Conservation (phyloP, 139 green algal genomes). For the Chlorella ohadii region DNA sequence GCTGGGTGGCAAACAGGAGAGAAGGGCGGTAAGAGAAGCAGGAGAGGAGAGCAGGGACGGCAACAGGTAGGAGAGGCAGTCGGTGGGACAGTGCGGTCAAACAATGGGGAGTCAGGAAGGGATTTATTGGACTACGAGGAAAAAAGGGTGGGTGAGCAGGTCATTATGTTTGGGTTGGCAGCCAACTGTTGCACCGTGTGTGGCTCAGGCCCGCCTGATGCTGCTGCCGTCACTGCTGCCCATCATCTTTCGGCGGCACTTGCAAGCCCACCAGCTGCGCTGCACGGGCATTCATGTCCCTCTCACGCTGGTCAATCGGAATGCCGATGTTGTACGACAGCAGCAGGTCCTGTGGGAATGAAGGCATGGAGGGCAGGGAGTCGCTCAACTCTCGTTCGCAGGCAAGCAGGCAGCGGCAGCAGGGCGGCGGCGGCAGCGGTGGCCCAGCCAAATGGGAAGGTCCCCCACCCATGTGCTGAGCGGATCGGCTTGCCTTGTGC, state of each 20-base stretch:
- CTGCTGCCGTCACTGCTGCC: not conserved
- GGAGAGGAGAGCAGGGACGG: too few species aligned
- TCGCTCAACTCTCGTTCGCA: not conserved
- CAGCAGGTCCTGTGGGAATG: constrained; percentile 55
- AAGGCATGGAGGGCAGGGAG: too few species aligned
- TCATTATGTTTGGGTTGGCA: too few species aligned
- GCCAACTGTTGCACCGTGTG: too few species aligned
- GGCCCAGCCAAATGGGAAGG: not conserved
- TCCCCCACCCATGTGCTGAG: not conserved
- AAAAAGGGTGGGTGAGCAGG: too few species aligned
- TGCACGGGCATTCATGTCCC: constrained; percentile 42
- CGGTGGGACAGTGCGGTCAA: too few species aligned
- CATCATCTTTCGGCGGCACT: constrained; percentile 30
- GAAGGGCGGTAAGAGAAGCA: too few species aligned
- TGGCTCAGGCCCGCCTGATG: too few species aligned
- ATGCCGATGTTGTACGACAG: constrained; percentile 71
- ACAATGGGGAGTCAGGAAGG: too few species aligned
- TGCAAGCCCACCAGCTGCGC: constrained; percentile 51
- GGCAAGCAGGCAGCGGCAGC: not conserved
- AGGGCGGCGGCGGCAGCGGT: not conserved
- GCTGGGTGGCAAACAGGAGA: too few species aligned
- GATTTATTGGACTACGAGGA: too few species aligned
- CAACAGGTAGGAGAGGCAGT: too few species aligned
- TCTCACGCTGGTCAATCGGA: constrained; percentile 44
- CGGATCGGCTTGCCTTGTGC: constrained; percentile 38